Evolutionary conservation across 2,329 filamentous ascomycete genomes (phyloP).

Genomic region (Penicillium brevicompactum): DNA sequence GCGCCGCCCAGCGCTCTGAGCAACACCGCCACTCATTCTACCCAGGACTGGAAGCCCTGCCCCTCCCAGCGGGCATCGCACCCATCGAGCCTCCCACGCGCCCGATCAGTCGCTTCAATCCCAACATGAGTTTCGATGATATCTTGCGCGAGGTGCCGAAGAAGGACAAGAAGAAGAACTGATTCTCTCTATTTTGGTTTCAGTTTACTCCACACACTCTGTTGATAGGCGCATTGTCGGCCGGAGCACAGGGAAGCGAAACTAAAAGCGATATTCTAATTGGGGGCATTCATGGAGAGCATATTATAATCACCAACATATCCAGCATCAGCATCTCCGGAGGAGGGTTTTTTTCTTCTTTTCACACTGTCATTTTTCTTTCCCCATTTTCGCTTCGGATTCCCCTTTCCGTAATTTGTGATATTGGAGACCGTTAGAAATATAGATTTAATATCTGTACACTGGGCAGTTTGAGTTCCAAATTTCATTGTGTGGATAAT

Average conservation of each 20-base stretch:
- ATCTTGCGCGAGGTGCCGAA: constrained; percentile 47
- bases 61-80: constrained; percentile 45
- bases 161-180: constrained; percentile 40
- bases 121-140: constrained; percentile 53
- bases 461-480: neutral
- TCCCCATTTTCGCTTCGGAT: constrained; percentile 16
- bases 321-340: constrained; percentile 24
- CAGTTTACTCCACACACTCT: constrained; percentile 6
- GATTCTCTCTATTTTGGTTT: constrained; percentile 14
- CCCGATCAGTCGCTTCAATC: constrained; percentile 47
- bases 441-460: constrained; percentile 26
- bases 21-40: constrained; percentile 48
- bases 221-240: constrained; percentile 26
- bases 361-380: constrained; percentile 16
- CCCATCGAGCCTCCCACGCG: constrained; percentile 44
- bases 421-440: constrained; percentile 20
- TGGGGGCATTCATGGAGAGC: constrained; percentile 18
- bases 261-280: constrained; percentile 22
- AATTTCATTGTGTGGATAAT: too few relatives aligned
- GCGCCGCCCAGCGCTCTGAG: constrained; percentile 32
- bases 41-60: constrained; percentile 48
- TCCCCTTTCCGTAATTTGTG: constrained; percentile 20
- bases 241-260: constrained; percentile 24
- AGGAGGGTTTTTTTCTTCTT: constrained; percentile 13
- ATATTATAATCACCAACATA: constrained; percentile 28